Conservation (phyloP, 2,329 filamentous ascomycete species). For the Colletotrichum sp. region DNA sequence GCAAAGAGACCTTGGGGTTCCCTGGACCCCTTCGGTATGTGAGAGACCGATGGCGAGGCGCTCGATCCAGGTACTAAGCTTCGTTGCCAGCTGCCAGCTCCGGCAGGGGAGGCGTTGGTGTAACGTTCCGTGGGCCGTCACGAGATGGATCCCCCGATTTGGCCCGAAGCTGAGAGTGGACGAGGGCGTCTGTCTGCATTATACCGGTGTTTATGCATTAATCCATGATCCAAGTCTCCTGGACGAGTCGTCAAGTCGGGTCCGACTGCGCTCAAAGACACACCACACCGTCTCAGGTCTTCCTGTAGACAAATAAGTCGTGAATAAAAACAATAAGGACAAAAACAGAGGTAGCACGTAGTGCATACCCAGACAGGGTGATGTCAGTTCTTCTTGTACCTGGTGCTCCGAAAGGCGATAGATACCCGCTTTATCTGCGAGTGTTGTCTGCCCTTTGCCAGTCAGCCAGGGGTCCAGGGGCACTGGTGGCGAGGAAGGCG, state of each 20-base stretch:
- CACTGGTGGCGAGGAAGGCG: not conserved
- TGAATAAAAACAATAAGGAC: not conserved
- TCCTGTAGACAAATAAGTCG: not conserved
- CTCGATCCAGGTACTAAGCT: not conserved
- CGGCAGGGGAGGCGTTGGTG: conserved; percentile 9
- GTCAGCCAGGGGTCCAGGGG: conserved; percentile 6
- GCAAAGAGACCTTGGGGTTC: not conserved
- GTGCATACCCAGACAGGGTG: not conserved
- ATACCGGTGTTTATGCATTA: conserved; percentile 3
- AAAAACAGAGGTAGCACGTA: not conserved
- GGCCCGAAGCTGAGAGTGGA: not conserved
- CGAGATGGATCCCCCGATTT: not conserved
- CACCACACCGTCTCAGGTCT: not conserved
- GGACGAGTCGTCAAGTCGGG: not conserved
- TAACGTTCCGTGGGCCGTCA: conserved; percentile 10
- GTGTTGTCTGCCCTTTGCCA: conserved; percentile 8
- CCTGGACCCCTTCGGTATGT: not conserved
- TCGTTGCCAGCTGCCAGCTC: not conserved
- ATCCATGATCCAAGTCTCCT: not conserved
- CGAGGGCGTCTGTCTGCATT: not conserved
- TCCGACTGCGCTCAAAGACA: not conserved
- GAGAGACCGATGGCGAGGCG: not conserved
- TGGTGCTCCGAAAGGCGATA: not conserved
- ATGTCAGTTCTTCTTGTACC: conserved; percentile 3
- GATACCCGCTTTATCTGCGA: conserved; percentile 13